Base-by-base conservation (phyloP, 345 rosid species). In the Syzygium aromaticum region DNA sequence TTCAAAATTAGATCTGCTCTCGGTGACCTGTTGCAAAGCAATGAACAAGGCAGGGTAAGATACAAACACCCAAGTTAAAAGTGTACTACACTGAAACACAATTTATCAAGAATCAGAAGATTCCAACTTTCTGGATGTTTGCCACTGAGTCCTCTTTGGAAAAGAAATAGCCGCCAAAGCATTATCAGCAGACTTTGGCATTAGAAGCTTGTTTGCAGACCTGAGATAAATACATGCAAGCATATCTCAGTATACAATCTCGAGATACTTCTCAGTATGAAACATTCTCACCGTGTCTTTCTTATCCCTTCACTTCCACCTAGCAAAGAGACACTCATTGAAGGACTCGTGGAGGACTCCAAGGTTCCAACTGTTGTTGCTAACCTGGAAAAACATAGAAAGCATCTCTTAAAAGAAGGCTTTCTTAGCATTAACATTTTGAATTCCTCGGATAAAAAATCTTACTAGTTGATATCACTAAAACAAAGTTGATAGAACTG, bases 1-100 rank as follows among this genome's bases (percentile, higher is more conserved):
- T 38, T 86, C 46, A 77, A 86, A 51, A 84, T 22, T 54, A 86
- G 85, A 86, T 84, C 87, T 86, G 85, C 38, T 86, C 84, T 78
- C 10, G 78, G 57, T 30, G 88, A 84, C 85, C 90, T 89, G 86
- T n/a, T 54, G 23, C 12, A 87, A 78, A 87, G 52, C 56, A 63
- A 85, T 28, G 33, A n/a, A 23, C 51, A 28, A 56, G 73, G 46
- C 22, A 64, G 27, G 84, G 51, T 63, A 52, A 84, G 51, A 77
- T 77, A 22, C 64, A 40, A 77, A 61, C 52, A 46, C 33, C 28
- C 33, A 13, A 86, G 51, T 14, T 46, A 67, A 11, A 67, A 67
- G 80, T 67, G 80, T 33, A 33, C 46, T 67, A 9, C 80, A 67
- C 3, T 8, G 80, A 33, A 40, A 77, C n/a, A 43, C 33, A 84